phyloP scores from a whole-genome alignment of 1,284 basidiomycete species.

The Cryptococcus deneoformans region DNA sequence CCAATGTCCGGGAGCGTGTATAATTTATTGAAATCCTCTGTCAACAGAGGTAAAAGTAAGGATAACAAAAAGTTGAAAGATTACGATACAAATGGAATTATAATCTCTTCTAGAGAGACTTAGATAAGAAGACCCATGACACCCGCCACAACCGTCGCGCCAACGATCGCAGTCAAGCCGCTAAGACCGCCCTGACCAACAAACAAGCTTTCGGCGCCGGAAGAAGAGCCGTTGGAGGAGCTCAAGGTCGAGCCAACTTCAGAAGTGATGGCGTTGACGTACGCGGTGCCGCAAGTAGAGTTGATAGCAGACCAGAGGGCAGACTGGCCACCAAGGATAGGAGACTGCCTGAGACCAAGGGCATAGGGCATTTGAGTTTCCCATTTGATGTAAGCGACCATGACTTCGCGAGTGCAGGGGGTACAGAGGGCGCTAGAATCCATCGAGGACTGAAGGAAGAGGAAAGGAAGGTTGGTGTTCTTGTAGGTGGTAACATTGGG shows the following conservation, averaged over 20 bases:
- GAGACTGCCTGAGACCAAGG: slow-evolving; percentile 63
- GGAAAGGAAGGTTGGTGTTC: slow-evolving; percentile 67
- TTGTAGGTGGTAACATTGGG: slow-evolving; percentile 69
- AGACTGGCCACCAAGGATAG: slow-evolving; percentile 64
- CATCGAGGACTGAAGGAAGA: slow-evolving; percentile 64
- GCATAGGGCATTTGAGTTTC: slow-evolving; percentile 69
- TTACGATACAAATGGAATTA: too few species aligned
- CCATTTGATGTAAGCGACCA: slow-evolving; percentile 71
- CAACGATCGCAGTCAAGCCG: slow-evolving; percentile 13
- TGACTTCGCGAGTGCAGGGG: slow-evolving; percentile 69
- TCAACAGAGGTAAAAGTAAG: too few species aligned
- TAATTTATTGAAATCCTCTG: too few species aligned
- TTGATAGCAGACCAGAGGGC: slow-evolving; percentile 63
- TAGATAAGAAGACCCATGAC: slow-evolving; percentile 20
- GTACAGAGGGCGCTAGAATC: slow-evolving; percentile 64
- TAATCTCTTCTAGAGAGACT: neutral
- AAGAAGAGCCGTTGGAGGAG: slow-evolving; percentile 20
- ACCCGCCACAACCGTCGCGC: slow-evolving; percentile 26
- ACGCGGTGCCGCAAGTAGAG: slow-evolving; percentile 50
- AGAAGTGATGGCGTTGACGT: slow-evolving; percentile 41
- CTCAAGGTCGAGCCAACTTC: slow-evolving; percentile 34
- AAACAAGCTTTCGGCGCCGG: slow-evolving; percentile 20
- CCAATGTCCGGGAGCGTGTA: too few species aligned
- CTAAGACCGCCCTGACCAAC: slow-evolving; percentile 9
- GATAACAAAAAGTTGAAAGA: too few species aligned